These are phyloP conservation scores for Fusarium longipes DNA, from an alignment of 2,329 filamentous ascomycete genomes.

Conservation along the genomic window DNA sequence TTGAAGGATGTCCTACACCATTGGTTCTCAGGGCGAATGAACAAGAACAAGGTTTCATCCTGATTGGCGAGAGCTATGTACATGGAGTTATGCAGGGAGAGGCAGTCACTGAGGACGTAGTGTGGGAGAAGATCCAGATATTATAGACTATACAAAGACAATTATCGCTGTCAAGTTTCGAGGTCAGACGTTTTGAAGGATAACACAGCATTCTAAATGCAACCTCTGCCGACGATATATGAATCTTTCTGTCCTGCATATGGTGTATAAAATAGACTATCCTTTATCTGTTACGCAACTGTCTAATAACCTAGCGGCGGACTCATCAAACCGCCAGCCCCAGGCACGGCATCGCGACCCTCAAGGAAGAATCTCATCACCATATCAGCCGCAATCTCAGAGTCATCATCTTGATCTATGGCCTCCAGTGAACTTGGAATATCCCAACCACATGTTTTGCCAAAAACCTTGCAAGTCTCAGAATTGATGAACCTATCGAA, in stretches of 20 bases:
- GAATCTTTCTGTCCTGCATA: too few relatives aligned
- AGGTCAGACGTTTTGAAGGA: too few relatives aligned
- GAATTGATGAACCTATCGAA: constrained; percentile 2
- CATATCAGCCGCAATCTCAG: neutral
- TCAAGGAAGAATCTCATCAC: constrained; percentile 7
- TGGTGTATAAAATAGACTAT: too few relatives aligned
- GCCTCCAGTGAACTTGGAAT: neutral
- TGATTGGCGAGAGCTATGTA: neutral
- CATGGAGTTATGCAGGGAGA: constrained; percentile 12
- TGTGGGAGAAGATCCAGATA: neutral
- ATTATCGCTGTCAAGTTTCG: too few relatives aligned
- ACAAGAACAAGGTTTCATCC: fast-evolving
- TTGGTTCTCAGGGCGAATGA: neutral
- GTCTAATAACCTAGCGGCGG: neutral
- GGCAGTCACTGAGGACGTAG: neutral
- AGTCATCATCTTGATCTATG: neutral
- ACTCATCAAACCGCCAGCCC: neutral
- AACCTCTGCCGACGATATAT: too few relatives aligned
- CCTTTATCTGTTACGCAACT: too few relatives aligned
- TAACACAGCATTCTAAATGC: too few relatives aligned
- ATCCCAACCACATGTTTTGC: neutral
- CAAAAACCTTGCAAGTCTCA: neutral
- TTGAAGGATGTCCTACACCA: neutral
- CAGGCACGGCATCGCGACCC: neutral
- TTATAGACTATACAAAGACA: neutral